Base-by-base conservation (phyloP, 2,329 filamentous ascomycete genomes). In the Sporothrix globosa region DNA sequence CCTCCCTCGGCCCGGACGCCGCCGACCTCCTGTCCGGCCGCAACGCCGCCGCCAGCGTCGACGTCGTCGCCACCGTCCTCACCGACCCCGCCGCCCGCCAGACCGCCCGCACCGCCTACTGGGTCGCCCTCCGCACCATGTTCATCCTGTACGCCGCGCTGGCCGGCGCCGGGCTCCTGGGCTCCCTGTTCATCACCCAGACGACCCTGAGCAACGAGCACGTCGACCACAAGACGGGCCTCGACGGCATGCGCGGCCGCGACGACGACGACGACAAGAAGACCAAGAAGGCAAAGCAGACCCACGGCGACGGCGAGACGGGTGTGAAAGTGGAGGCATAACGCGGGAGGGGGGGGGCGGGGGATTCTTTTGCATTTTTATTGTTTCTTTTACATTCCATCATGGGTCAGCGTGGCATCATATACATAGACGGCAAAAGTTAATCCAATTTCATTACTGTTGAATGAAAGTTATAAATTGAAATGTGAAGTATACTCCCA, bases 31-130 rank as follows among this genome's bases (percentile, higher is more conserved):
- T 92, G 6, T 84, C 86, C 3, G 88, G 89, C n/a, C 80, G 82
- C 73, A 83, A 85, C 70, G 87, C 90, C 48, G 84, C 87, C 17
- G 85, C 90, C 24, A 89, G 86, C 75, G 86, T 90, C 1, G 81
- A 84, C 24, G 75, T 87, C 11, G 85, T 92, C 24, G 80, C 83
- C n/a, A 73, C 76, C 0, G 80, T 92, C 9, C 0, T 79, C 81
- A 0, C 77, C 78, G 2, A 80, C 87, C 65, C 83, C 53, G 82
- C 83, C 53, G 82, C 83, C 67, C 74, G 88, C 72, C 80, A 80
- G 65, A 84, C 14, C 14, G 58, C 58, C 13, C 58, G 58, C 39
- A 14, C 58, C 3, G 58, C 58, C 58, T 63, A 63, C 58, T 63
- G 58, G 58, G 58, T 63, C 58, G 58, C 58, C 58, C 27, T 63